Evolutionary conservation across 805 yeast species (phyloP).

Genomic region (Cyberlindnera mycetangii): DNA sequence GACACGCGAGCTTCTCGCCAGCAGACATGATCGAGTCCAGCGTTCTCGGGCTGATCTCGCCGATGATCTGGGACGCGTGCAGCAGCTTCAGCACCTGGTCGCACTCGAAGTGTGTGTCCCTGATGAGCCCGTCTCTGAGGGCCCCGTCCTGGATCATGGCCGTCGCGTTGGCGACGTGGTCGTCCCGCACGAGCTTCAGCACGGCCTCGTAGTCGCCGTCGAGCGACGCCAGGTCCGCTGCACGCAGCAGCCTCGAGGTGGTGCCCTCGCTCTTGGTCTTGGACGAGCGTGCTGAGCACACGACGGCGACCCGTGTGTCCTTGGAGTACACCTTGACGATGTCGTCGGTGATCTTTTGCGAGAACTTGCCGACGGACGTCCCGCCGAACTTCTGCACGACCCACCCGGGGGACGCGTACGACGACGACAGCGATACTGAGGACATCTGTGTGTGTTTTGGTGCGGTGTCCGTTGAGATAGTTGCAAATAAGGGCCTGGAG

Average conservation of each 20-base stretch:
- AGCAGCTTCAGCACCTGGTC: constrained; percentile 64
- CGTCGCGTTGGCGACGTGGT: constrained; percentile 75
- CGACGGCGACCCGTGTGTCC: constrained; percentile 77
- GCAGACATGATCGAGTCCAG: constrained; percentile 86
- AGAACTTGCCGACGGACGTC: constrained; percentile 94
- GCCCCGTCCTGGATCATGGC: constrained; percentile 41
- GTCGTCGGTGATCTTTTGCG: constrained; percentile 78
- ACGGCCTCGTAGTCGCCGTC: constrained; percentile 56
- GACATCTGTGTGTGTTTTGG: constrained; percentile 13
- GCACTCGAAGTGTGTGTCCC: constrained; percentile 63
- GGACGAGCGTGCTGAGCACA: constrained; percentile 93
- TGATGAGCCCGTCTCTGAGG: constrained; percentile 51
- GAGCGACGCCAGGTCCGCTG: constrained; percentile 77
- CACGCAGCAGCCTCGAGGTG: constrained; percentile 75
- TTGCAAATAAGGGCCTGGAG: neutral
- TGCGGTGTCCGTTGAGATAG: neutral
- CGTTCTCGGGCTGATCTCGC: constrained; percentile 87
- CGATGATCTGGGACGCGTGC: constrained; percentile 86
- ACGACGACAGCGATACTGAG: constrained; percentile 17
- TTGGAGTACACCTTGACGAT: constrained; percentile 68
- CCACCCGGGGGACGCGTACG: constrained; percentile 43
- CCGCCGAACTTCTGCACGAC: constrained; percentile 96
- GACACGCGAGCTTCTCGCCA: constrained; percentile 91
- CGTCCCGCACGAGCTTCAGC: constrained; percentile 67
- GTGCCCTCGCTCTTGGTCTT: constrained; percentile 93